phyloP scores from a whole-genome alignment of 257 asterid species.

The Gentiana straminea region DNA sequence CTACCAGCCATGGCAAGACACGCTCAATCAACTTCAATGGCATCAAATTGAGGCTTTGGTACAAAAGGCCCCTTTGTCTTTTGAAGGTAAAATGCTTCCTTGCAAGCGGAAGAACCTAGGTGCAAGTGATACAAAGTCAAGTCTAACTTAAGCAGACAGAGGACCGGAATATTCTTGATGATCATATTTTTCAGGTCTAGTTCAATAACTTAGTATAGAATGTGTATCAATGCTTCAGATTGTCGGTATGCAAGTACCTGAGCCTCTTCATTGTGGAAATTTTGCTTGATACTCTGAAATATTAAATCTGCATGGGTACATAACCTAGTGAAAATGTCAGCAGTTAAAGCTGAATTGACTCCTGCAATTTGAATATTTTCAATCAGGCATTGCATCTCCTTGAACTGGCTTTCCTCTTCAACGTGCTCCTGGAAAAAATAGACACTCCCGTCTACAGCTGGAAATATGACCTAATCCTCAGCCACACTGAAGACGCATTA shows the following conservation, averaged over 20 bases:
- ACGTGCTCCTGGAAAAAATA: constrained; percentile 37
- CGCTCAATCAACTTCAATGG: constrained; percentile 39
- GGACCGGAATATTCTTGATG: too few relatives aligned
- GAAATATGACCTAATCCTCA: constrained; percentile 37
- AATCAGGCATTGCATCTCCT: constrained; percentile 31
- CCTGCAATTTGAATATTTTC: constrained; percentile 34
- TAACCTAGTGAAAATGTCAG: constrained; percentile 31
- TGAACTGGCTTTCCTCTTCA: constrained; percentile 34
- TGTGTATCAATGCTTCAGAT: too few relatives aligned
- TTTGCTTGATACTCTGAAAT: constrained; percentile 30
- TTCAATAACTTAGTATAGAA: too few relatives aligned
- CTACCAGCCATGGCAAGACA: constrained; percentile 40
- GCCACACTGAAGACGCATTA: constrained; percentile 23
- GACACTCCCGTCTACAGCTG: constrained; percentile 38
- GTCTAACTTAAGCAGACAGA: too few relatives aligned
- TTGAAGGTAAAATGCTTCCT: constrained; percentile 28
- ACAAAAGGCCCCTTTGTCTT: constrained; percentile 34
- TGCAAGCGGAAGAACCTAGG: constrained; percentile 41
- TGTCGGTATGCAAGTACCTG: constrained; percentile 15
- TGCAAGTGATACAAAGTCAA: neutral
- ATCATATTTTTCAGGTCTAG: too few relatives aligned
- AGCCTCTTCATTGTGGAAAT: constrained; percentile 32
- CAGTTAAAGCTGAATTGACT: constrained; percentile 29
- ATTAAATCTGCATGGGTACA: constrained; percentile 38
- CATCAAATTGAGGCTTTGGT: constrained; percentile 35